These are phyloP conservation scores for Pythium phragmiticola DNA, from an alignment of 352 stramenopile species.

Conservation along the genomic window DNA sequence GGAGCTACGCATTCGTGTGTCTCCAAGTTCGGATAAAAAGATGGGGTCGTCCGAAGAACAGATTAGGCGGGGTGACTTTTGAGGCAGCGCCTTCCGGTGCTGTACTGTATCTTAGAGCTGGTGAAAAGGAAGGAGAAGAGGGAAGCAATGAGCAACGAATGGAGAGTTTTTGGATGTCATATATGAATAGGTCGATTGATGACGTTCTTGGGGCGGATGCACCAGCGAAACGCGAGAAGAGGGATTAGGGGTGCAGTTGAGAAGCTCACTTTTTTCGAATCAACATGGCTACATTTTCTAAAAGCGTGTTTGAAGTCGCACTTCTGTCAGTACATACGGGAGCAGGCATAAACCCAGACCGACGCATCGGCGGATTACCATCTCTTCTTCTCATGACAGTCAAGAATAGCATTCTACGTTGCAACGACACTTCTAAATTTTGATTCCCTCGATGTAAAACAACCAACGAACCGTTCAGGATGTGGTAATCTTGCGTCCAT, in stretches of 20 bases:
- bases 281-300: constrained; percentile 2
- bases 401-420: no score
- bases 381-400: no score
- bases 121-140: background rate
- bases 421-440: no score
- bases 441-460: no score
- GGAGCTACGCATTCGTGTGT: background rate
- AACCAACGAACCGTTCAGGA: no score
- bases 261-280: background rate
- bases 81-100: background rate
- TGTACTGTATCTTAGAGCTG: background rate
- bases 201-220: background rate
- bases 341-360: no score
- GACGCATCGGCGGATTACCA: no score
- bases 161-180: background rate
- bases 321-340: background rate
- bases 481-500: no score
- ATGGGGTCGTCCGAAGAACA: background rate
- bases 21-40: background rate
- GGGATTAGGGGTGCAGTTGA: constrained; percentile 9
- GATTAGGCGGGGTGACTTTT: background rate
- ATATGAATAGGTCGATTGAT: background rate
- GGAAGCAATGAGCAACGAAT: background rate
- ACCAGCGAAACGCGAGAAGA: constrained; percentile 7
- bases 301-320: background rate